Evolutionary conservation across 2,329 filamentous ascomycete genomes (phyloP), one percentile per base, ranked within the genome.

Genomic region (Penicillium polonicum): DNA sequence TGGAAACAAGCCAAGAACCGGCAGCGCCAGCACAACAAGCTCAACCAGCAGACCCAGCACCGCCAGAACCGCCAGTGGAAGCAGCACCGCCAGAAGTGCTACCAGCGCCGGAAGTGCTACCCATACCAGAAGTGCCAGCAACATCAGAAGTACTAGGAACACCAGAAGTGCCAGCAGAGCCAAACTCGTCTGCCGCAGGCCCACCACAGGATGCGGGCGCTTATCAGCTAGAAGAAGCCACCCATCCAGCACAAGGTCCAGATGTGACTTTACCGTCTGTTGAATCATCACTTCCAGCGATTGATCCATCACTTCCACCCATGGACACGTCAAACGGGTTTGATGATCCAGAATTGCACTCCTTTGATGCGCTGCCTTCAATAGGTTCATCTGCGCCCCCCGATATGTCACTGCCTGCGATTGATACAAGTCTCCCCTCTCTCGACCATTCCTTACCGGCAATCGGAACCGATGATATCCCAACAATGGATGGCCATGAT

Each of bases 381-480:
- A 51, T 67, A 21, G 57, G 61, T 45, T 65, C 65, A 46, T 58
- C 63, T 43, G 55, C 57, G 1, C 61, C 61, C 6, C 58, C 50
- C 29, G 66, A 68, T 15, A 52, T 65, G 17, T 61, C 65, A 27
- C 60, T 68, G 3, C 65, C 66, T 13, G 62, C 66, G 25, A 66
- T 68, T 43, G 71, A 73, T 38, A 67, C 66, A 21, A 64, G 60
- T 9, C 38, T 70, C 29, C 65, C 68, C 3, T 64, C 61, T 2
- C 58, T 71, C 35, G 69, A 71, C 44, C 62, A 68, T 17, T 63
- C 70, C 10, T 57, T 71, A n/a, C 70, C 68, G 17, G 62, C 68
- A 5, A 66, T 71, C 13, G 70, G 70, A 29, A 67, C 68, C 7
- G 68, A 70, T 43, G 68, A 70, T 50, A 71, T 73, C 53, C 71